Percentiles rank a stretch among this genome's conserved stretches.
Evolutionary conservation across 345 rosid species (phyloP).

Genomic region (Bruguiera sexangula): DNA sequence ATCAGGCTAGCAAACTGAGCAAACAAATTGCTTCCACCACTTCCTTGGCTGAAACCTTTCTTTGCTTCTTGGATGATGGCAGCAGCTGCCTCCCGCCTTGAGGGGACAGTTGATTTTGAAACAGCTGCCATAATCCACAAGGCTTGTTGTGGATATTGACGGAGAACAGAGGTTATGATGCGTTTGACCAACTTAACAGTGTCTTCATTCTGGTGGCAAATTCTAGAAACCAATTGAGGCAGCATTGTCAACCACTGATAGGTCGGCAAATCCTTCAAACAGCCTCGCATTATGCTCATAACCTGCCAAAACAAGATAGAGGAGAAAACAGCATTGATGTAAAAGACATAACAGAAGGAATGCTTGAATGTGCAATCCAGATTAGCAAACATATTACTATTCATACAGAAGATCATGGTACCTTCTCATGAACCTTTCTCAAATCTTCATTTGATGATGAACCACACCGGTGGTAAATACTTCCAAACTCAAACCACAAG

Average conservation of each 20-base stretch:
- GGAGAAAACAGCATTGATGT: slow-evolving; percentile 2
- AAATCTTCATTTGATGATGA: slow-evolving; percentile 58
- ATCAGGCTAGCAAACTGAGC: slow-evolving; percentile 79
- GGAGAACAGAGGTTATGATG: slow-evolving; percentile 78
- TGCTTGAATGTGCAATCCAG: neutral
- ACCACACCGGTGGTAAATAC: slow-evolving; percentile 59
- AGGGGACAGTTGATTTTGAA: slow-evolving; percentile 85
- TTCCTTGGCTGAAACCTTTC: slow-evolving; percentile 70
- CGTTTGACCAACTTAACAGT: slow-evolving; percentile 69
- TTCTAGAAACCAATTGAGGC: slow-evolving; percentile 96
- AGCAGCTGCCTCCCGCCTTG: slow-evolving; percentile 94
- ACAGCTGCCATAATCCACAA: slow-evolving; percentile 97
- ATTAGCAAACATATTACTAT: slow-evolving; percentile 7
- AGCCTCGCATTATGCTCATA: slow-evolving; percentile 79
- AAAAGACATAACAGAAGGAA: slow-evolving; percentile 8
- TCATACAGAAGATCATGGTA: slow-evolving; percentile 21
- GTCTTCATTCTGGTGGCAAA: slow-evolving; percentile 94
- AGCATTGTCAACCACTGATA: slow-evolving; percentile 91
- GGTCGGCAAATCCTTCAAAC: slow-evolving; percentile 94
- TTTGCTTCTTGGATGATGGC: slow-evolving; percentile 89
- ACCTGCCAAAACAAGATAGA: slow-evolving; percentile 46
- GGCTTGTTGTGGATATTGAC: slow-evolving; percentile 90
- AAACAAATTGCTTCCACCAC: slow-evolving; percentile 68
- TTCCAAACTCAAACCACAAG: slow-evolving; percentile 94
- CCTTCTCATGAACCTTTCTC: slow-evolving; percentile 69